These are phyloP conservation scores for Gyromitra esculenta DNA, from an alignment of 2,329 filamentous ascomycete genomes.

Conservation along the genomic window DNA sequence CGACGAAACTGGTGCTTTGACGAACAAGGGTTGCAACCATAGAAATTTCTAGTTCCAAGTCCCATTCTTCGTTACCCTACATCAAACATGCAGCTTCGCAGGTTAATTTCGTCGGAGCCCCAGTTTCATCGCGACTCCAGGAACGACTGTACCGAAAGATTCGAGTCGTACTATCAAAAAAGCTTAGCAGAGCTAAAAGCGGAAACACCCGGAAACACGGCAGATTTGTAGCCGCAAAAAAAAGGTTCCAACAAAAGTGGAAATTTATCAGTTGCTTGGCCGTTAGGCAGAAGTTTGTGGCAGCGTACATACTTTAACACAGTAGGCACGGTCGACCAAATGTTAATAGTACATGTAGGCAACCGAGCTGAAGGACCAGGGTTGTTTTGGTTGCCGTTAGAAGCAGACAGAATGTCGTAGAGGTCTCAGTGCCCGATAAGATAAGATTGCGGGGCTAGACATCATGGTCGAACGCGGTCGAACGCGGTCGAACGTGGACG, in stretches of 20 bases:
- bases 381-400: constrained; percentile 25
- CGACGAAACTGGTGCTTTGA: no score
- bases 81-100: no score
- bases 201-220: constrained; percentile 13
- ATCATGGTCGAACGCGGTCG: constrained; percentile 27
- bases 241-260: neutral
- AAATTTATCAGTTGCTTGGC: neutral
- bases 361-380: constrained; percentile 23
- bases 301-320: neutral
- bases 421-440: constrained; percentile 40
- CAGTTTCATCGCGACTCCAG: neutral
- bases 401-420: constrained; percentile 49
- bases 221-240: neutral
- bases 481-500: constrained; percentile 32
- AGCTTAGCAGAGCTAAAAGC: constrained; percentile 29
- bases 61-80: no score
- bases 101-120: no score
- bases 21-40: no score
- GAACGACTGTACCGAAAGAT: neutral
- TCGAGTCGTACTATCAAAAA: neutral
- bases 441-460: constrained; percentile 49
- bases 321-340: neutral
- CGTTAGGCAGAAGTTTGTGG: constrained; percentile 1
- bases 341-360: neutral
- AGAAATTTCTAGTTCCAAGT: no score